A percentile compares a stretch with the other conserved stretches of the same genome.
Evolutionary conservation across 1,284 basidiomycete genomes (phyloP).

Genomic region (Cerrena zonata): DNA sequence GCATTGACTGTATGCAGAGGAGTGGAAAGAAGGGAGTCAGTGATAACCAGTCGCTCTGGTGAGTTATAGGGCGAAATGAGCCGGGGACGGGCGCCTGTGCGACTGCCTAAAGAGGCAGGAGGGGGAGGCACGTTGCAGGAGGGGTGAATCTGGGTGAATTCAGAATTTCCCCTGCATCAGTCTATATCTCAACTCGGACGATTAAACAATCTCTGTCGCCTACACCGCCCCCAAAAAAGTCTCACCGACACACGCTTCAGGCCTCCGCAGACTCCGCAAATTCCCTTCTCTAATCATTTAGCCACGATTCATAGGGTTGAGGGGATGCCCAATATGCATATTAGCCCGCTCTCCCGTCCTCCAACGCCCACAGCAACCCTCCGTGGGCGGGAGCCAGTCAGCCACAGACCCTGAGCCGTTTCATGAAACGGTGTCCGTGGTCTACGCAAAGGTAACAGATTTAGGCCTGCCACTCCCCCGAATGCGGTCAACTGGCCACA

Average conservation of each 20-base stretch:
- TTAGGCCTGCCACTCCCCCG: neutral
- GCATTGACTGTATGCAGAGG: constrained; percentile 41
- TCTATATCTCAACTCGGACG: neutral
- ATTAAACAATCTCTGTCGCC: neutral
- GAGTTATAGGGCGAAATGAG: no score
- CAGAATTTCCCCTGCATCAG: neutral
- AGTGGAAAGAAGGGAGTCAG: constrained; percentile 16
- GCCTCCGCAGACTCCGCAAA: neutral
- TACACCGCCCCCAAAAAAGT: neutral
- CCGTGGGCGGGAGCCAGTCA: no score
- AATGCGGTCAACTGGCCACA: neutral
- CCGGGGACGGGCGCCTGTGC: no score
- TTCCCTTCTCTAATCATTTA: neutral
- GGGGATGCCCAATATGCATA: no score
- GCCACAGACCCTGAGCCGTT: no score
- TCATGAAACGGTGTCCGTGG: neutral
- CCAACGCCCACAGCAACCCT: no score
- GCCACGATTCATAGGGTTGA: neutral
- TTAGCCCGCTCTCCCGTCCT: no score
- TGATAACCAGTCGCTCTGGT: constrained; percentile 17
- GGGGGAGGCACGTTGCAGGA: neutral
- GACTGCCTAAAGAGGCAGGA: no score
- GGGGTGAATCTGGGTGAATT: neutral
- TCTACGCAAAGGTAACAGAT: neutral
- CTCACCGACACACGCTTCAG: neutral